These are phyloP conservation scores for Geranium incanum DNA, from an alignment of 441 rosid species.

Conservation along the genomic window DNA sequence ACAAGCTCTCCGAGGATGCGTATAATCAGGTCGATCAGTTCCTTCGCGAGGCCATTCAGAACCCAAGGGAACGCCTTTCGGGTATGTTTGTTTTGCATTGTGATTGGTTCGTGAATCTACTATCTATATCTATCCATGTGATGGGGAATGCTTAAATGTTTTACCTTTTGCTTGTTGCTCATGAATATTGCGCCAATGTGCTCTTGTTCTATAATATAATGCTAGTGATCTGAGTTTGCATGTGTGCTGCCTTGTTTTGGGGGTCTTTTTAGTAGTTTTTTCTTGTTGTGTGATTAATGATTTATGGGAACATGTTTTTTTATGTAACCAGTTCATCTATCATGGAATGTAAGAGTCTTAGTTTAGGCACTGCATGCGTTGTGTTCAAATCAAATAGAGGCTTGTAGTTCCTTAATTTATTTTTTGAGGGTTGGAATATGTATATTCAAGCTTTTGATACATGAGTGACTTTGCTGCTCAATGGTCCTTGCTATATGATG, in stretches of 20 bases:
- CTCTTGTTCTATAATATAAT: neutral
- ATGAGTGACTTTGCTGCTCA: neutral
- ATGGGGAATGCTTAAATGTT: neutral
- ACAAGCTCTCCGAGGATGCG: slow-evolving; percentile 37
- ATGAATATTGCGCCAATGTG: neutral
- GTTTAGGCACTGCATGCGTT: too few relatives aligned
- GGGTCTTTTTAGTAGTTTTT: neutral
- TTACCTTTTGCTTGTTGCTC: neutral
- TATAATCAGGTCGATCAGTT: slow-evolving; percentile 62
- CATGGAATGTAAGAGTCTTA: neutral
- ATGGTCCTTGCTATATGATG: neutral
- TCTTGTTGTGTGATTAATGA: too few relatives aligned
- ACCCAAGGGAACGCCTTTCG: slow-evolving; percentile 76
- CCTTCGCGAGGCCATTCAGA: slow-evolving; percentile 67
- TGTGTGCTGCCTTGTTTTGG: neutral
- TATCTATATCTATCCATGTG: neutral
- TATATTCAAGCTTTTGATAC: neutral
- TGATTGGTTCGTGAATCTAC: neutral
- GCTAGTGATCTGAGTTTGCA: neutral
- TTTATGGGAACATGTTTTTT: too few relatives aligned
- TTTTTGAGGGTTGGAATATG: neutral
- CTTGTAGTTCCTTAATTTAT: neutral
- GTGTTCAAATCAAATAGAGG: too few relatives aligned
- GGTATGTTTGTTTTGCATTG: slow-evolving; percentile 25
- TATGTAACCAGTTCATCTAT: neutral